Evolutionary conservation across 345 rosid genomes (phyloP), one percentile per base, ranked within the genome.

Genomic region (Crucihimalaya himalaica): DNA sequence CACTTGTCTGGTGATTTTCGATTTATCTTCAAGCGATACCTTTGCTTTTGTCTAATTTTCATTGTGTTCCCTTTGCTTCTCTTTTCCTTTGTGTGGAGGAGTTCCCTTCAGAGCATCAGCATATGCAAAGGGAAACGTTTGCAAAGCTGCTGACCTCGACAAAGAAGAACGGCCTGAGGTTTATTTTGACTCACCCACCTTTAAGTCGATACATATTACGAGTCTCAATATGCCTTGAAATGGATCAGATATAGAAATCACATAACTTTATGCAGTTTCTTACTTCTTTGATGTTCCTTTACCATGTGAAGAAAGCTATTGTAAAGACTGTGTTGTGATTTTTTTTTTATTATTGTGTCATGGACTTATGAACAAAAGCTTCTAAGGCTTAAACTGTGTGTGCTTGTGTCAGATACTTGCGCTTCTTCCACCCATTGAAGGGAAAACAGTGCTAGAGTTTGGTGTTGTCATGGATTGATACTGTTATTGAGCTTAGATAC

Each of bases 391-490:
- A 12, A 35, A 39, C 18, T 43, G 57, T 20, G 75, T 72, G 64
- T 50, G 27, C 37, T 18, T 64, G 9, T 46, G 16, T 8, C 78
- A 95, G 97, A 88, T 95, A 48, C 96, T 92, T 70, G 81, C 96
- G 75, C 78, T 89, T 29, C 97, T 95, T 55, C 99, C 99, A 56
- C 53, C 85, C 5, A 85, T 80, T 28, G 91, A 88, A 47, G 94
- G 94, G 14, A 92, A 90, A 70, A 50, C 86, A 5, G 84, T 95
- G 63, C 66, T 95, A 72, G 99, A 95, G 77, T 81, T 92, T 57
- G 99, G 99, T 73, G 99, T 97, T 69, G 99, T 96, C 32, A 90
- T 89, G n/a, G n/a, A n/a, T n/a, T n/a, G n/a, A n/a, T n/a, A n/a
- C n/a, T n/a, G n/a, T n/a, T n/a, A n/a, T n/a, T n/a, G n/a, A n/a